Evolutionary conservation across 2,329 filamentous ascomycete species (phyloP).

Genomic region (Venturia effusa): DNA sequence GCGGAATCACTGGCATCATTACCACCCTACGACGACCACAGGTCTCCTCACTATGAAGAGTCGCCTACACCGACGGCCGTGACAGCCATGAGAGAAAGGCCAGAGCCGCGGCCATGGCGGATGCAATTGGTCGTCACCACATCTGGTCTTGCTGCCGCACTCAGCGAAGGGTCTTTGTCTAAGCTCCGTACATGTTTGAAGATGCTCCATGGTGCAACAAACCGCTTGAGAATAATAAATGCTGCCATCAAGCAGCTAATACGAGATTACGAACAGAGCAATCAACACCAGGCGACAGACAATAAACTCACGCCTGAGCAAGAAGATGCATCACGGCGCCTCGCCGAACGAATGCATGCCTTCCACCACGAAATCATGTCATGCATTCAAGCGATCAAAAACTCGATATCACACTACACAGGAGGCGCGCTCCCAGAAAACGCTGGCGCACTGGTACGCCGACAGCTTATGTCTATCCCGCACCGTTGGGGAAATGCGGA

Average conservation of each 20-base stretch:
- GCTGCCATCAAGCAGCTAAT: conserved; percentile 62
- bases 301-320: conserved; percentile 15
- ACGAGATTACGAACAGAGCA: conserved; percentile 62
- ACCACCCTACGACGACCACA: conserved; percentile 72
- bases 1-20: conserved; percentile 49
- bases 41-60: conserved; percentile 66
- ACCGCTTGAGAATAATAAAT: conserved; percentile 67
- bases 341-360: conserved; percentile 68
- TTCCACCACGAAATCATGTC: conserved; percentile 38
- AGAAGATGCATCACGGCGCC: conserved; percentile 41
- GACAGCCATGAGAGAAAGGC: conserved; percentile 15
- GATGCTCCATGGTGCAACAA: conserved; percentile 72
- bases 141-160: conserved; percentile 78
- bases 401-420: conserved; percentile 78
- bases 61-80: conserved; percentile 20
- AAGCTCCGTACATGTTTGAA: conserved; percentile 76
- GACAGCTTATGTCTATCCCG: conserved; percentile 74
- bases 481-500: conserved; percentile 69
- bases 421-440: conserved; percentile 89
- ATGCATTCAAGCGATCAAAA: conserved; percentile 64
- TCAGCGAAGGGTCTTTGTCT: conserved; percentile 77
- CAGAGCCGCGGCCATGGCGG: conserved; percentile 48
- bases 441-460: conserved; percentile 69
- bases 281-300: background rate
- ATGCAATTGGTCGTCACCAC: conserved; percentile 81